A percentile compares a stretch with the other conserved stretches of the same genome.
Conservation (phyloP, 2,329 filamentous ascomycete species). For the Penicillium palitans region DNA sequence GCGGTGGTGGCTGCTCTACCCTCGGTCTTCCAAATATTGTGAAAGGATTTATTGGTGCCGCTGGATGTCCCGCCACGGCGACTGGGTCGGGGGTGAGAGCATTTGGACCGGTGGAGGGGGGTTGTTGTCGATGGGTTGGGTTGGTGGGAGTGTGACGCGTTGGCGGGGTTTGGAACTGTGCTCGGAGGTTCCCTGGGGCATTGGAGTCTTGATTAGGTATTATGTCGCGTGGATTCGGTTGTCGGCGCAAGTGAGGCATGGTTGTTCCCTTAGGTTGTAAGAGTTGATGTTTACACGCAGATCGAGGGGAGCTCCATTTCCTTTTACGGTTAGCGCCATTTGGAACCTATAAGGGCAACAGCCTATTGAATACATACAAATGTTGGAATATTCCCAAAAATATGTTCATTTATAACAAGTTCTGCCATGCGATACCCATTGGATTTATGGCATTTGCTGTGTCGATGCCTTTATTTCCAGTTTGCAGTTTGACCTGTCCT, state of each 20-base stretch:
- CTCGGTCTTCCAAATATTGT: conserved; percentile 21
- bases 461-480: no score
- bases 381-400: no score
- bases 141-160: conserved; percentile 29
- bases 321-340: conserved; percentile 20
- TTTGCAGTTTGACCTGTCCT: no score
- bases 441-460: no score
- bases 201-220: conserved; percentile 15
- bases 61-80: conserved; percentile 20
- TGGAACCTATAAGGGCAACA: neutral
- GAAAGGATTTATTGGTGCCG: conserved; percentile 17
- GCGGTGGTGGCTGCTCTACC: conserved; percentile 5
- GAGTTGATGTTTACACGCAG: conserved; percentile 15
- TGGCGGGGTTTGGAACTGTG: conserved; percentile 37
- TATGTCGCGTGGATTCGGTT: conserved; percentile 20
- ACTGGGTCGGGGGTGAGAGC: conserved; percentile 25
- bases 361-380: no score
- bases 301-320: conserved; percentile 17
- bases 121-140: conserved; percentile 27
- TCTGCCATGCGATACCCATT: no score
- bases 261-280: neutral
- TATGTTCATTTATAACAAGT: neutral
- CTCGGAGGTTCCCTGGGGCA: conserved; percentile 17
- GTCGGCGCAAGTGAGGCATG: conserved; percentile 27
- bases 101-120: conserved; percentile 29